These are phyloP conservation scores for Talaromyces stipitatus DNA, from an alignment of 495 filamentous ascomycete species.

Conservation along the genomic window DNA sequence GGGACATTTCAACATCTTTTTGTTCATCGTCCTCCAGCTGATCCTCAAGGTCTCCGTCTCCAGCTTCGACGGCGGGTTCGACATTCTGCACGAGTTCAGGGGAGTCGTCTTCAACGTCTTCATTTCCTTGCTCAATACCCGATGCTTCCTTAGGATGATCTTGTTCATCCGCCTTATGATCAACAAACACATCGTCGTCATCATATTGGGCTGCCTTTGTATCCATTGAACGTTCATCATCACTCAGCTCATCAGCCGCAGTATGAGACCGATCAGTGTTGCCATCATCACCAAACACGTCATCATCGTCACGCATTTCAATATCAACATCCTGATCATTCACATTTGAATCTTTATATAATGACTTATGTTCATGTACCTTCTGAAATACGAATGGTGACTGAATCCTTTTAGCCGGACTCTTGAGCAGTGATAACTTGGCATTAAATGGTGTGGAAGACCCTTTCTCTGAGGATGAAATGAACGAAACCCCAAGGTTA, in stretches of 20 bases:
- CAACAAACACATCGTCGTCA: constrained; percentile 2
- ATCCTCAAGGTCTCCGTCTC: not conserved
- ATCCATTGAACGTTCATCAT: not conserved
- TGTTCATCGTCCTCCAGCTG: not conserved
- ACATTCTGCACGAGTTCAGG: not conserved
- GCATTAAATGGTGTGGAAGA: constrained; percentile 24
- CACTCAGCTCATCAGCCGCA: not conserved
- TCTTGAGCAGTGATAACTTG: constrained; percentile 31
- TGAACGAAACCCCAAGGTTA: constrained; percentile 27
- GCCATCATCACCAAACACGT: not conserved
- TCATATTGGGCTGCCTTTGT: not conserved
- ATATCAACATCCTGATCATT: not conserved
- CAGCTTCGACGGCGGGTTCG: constrained; percentile 6
- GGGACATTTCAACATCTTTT: constrained; percentile 6
- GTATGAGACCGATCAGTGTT: not conserved
- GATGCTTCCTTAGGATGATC: not conserved
- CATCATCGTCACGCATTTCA: constrained; percentile 8
- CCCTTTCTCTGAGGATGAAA: constrained; percentile 17
- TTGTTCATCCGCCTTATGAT: constrained; percentile 3
- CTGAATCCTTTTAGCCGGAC: constrained; percentile 32
- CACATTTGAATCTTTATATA: not conserved
- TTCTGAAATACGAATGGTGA: constrained; percentile 24
- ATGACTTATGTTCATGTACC: not conserved
- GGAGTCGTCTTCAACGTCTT: not conserved
- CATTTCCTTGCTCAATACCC: constrained; percentile 3